These are phyloP conservation scores for Voacanga thouarsii DNA, from an alignment of 257 asterid species.

Conservation along the genomic window DNA sequence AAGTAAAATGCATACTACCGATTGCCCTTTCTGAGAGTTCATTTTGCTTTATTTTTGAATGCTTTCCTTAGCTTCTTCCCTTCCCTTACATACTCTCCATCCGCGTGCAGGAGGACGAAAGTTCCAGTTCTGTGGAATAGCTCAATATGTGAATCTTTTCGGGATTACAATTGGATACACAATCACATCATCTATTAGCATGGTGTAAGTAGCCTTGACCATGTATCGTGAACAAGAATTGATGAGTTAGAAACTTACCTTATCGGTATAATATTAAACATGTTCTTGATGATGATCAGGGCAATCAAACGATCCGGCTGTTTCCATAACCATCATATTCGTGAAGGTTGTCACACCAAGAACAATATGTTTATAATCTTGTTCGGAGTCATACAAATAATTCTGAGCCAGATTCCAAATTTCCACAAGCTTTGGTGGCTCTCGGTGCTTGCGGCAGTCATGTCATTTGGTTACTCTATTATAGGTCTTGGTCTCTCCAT, in stretches of 20 bases:
- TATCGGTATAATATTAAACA: background rate
- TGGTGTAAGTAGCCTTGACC: conserved; percentile 21
- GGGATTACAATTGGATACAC: conserved; percentile 62
- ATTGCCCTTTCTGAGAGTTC: background rate
- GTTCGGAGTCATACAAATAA: conserved; percentile 23
- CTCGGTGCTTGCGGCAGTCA: conserved; percentile 36
- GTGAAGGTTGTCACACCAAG: conserved; percentile 22
- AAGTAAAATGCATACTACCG: too few relatives aligned
- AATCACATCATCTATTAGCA: conserved; percentile 38
- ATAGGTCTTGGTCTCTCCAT: conserved; percentile 36
- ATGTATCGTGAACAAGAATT: too few relatives aligned
- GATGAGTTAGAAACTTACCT: background rate
- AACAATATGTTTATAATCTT: conserved; percentile 27
- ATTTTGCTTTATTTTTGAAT: background rate
- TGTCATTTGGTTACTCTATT: conserved; percentile 36
- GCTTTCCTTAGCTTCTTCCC: background rate
- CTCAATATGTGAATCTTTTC: conserved; percentile 52
- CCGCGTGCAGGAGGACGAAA: conserved; percentile 41
- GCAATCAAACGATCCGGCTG: conserved; percentile 34
- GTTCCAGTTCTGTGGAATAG: conserved; percentile 48
- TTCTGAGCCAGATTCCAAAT: conserved; percentile 35
- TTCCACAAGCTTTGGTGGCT: conserved; percentile 31
- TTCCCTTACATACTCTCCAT: background rate
- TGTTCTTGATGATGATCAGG: conserved; percentile 8
- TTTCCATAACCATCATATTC: conserved; percentile 23